Base-by-base conservation (phyloP, 441 rosid genomes). In the Biscutella laevigata region DNA sequence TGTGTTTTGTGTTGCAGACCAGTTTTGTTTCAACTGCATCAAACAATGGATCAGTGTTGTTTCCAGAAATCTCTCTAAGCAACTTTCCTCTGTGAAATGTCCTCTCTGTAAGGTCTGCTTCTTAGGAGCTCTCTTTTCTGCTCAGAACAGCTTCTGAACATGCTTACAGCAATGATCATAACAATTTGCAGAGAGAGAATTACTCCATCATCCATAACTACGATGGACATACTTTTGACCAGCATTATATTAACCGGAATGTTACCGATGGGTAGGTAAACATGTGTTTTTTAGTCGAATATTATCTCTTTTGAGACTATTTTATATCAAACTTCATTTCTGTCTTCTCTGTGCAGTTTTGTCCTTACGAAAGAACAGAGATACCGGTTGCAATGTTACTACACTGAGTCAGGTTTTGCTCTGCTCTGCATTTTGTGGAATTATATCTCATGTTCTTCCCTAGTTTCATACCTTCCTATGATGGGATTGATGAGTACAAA, bases 71-170 rank as follows among this genome's bases (percentile, higher is more conserved):
- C 69, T 67, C 44, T 64, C 75, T 19, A 55, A 59, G 55, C 49
- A 58, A 13, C 68, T 73, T 7, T 66, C 79, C 21, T 82, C 87
- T 47, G 62, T 86, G 7, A 77, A 71, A 36, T 92, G 98, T 66
- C 98, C 98, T 49, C 57, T 88, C 38, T 92, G 98, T 78, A 92
- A 88, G 96, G 95, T 88, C 57, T 63, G 70, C 57, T 48, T 73
- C 17, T 5, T 25, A 20, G 4, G 13, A 17, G 14, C 10, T 6
- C 11, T 54, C 0, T 54, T 35, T 55, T 35, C 4, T 9, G 12
- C 11, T 17, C 35, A 46, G 4, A 33, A 15, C 9, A 39, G 2
- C 12, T 58, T 37, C 47, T 47, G 13, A 29, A 20, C 16, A 29
- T 49, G 27, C 30, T 46, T 49, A 39, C 2, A 15, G 7, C 9